A percentile compares a stretch with the other conserved stretches of the same genome.
These are phyloP conservation scores for Aspergillus latus DNA, from an alignment of 2,329 filamentous ascomycete species.

Conservation along the genomic window DNA sequence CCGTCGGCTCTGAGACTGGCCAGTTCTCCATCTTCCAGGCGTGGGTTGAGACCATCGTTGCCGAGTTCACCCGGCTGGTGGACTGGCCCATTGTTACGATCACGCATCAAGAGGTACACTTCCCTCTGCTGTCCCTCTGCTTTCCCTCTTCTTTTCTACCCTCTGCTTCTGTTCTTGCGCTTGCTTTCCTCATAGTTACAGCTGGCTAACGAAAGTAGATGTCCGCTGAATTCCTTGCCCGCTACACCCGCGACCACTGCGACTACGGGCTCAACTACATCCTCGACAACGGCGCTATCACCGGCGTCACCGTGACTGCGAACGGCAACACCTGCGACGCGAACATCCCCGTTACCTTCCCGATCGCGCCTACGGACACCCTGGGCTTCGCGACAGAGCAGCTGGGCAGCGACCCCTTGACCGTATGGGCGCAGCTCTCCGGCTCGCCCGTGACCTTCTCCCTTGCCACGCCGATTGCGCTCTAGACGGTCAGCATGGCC, in stretches of 20 bases:
- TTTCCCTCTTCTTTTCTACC: no score
- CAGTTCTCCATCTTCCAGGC: conserved; percentile 57
- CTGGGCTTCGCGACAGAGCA: conserved; percentile 52
- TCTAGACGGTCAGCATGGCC: conserved; percentile 6
- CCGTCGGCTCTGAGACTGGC: conserved; percentile 49
- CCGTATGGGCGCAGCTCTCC: conserved; percentile 50
- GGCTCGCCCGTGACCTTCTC: conserved; percentile 49
- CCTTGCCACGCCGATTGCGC: conserved; percentile 39
- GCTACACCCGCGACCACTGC: conserved; percentile 56
- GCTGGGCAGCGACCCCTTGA: conserved; percentile 55
- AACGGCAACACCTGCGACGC: conserved; percentile 52
- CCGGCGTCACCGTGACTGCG: conserved; percentile 52
- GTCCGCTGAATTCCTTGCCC: conserved; percentile 52
- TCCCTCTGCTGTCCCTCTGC: no score
- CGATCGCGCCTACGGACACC: conserved; percentile 44
- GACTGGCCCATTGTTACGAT: conserved; percentile 56
- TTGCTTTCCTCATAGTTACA: no score
- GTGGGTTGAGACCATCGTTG: conserved; percentile 56
- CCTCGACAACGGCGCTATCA: conserved; percentile 48
- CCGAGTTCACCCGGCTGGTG: conserved; percentile 56
- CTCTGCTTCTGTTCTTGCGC: no score
- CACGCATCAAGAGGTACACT: conserved; percentile 55
- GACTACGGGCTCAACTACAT: conserved; percentile 51
- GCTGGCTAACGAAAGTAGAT: conserved; percentile 28
- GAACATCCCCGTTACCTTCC: conserved; percentile 57